Conservation (phyloP, 2,329 filamentous ascomycete genomes). For the Hypoxylon sp. region DNA sequence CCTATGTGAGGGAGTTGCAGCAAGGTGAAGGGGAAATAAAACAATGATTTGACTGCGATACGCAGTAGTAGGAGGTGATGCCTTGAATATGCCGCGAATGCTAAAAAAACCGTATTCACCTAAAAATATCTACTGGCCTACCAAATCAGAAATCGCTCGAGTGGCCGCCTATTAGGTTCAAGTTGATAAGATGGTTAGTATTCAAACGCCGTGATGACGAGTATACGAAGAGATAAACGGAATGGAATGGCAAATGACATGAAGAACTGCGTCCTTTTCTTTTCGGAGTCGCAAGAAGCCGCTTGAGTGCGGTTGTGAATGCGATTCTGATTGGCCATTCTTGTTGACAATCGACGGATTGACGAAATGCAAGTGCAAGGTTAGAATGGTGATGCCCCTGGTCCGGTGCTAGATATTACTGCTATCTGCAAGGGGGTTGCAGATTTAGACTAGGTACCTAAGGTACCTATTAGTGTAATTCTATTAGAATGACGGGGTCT, state of each 20-base stretch:
- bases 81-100: not conserved
- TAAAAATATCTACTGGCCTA: not conserved
- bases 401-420: not conserved
- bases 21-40: conserved; percentile 9
- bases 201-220: not conserved
- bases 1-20: conserved; percentile 10
- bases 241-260: not conserved
- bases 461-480: not conserved
- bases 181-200: not conserved
- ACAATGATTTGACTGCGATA: conserved; percentile 19
- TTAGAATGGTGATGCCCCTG: conserved; percentile 10
- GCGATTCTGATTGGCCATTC: conserved; percentile 27
- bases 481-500: not conserved
- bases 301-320: conserved; percentile 15
- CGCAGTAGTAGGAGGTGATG: not conserved
- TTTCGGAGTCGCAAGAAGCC: conserved; percentile 30
- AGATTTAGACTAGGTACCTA: conserved; percentile 3
- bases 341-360: conserved; percentile 10
- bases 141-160: not conserved
- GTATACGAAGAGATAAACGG: not conserved
- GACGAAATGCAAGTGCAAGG: conserved; percentile 17
- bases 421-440: not conserved
- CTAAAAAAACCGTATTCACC: not conserved
- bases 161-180: not conserved
- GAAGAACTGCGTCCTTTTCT: not conserved